Percentiles rank a stretch among this genome's conserved stretches.
Evolutionary conservation across 352 stramenopile genomes (phyloP).

Genomic region (Phytophthora sp.): DNA sequence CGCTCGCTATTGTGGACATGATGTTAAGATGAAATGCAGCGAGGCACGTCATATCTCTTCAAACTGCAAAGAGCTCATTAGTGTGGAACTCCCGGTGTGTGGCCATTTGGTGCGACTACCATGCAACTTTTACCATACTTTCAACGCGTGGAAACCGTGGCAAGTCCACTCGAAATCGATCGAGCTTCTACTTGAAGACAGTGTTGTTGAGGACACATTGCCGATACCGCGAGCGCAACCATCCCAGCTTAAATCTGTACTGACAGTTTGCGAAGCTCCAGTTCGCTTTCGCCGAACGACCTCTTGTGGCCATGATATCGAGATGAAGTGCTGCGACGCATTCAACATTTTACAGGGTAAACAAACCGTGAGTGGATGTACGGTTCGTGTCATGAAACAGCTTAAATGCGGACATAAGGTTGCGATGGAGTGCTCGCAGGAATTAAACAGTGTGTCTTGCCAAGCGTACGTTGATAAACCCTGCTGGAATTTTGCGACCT

Average conservation of each 20-base stretch:
- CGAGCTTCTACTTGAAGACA: conserved; percentile 39
- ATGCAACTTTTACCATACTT: conserved; percentile 38
- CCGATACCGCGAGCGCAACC: conserved; percentile 34
- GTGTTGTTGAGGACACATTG: conserved; percentile 50
- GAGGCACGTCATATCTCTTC: conserved; percentile 42
- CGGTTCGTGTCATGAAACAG: conserved; percentile 38
- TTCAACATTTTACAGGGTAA: conserved; percentile 47
- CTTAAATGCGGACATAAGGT: conserved; percentile 54
- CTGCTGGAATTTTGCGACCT: conserved; percentile 70
- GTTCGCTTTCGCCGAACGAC: conserved; percentile 47
- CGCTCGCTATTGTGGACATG: conserved; percentile 50
- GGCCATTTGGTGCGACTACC: conserved; percentile 50
- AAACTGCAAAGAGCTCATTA: conserved; percentile 43
- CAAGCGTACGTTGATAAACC: conserved; percentile 43
- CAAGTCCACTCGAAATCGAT: conserved; percentile 16
- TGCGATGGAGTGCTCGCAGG: conserved; percentile 45
- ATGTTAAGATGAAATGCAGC: conserved; percentile 53
- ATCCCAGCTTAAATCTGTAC: conserved; percentile 11
- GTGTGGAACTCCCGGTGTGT: conserved; percentile 44
- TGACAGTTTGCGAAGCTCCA: conserved; percentile 46
- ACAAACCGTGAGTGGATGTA: conserved; percentile 20
- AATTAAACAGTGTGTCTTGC: conserved; percentile 41
- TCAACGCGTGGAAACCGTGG: conserved; percentile 65
- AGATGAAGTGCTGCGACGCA: conserved; percentile 57
- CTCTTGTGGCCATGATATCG: conserved; percentile 63